These are phyloP conservation scores for Pythium periplocum DNA, from an alignment of 352 stramenopile genomes.

Conservation along the genomic window DNA sequence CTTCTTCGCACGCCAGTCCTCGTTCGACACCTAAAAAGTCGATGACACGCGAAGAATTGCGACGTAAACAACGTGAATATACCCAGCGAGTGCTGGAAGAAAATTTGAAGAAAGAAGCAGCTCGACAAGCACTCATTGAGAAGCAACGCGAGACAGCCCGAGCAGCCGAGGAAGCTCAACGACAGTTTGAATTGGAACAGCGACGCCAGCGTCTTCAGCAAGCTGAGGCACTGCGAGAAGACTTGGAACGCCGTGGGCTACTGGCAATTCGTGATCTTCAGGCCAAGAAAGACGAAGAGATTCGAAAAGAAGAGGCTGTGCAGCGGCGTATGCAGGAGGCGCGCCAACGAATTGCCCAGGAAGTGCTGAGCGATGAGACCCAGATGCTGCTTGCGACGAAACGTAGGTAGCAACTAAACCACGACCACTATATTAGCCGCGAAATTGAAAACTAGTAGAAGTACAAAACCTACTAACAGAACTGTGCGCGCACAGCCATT, in stretches of 20 bases:
- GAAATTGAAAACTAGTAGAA: conserved; percentile 12
- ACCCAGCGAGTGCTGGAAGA: conserved; percentile 32
- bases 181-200: conserved; percentile 25
- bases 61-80: conserved; percentile 33
- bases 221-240: conserved; percentile 25
- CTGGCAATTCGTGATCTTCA: conserved; percentile 37
- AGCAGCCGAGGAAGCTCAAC: conserved; percentile 18
- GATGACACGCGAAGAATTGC: conserved; percentile 22
- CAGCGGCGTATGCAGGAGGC: conserved; percentile 22
- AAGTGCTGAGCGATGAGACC: conserved; percentile 37
- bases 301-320: conserved; percentile 30
- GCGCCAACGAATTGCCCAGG: conserved; percentile 24
- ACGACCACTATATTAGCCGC: conserved; percentile 6
- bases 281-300: conserved; percentile 39
- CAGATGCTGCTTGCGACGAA: conserved; percentile 23
- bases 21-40: not conserved
- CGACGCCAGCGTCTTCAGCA: conserved; percentile 21
- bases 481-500: conserved; percentile 30
- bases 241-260: conserved; percentile 31
- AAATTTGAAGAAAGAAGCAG: conserved; percentile 30
- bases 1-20: no score
- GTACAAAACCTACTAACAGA: conserved; percentile 29
- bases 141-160: conserved; percentile 24
- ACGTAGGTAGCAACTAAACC: conserved; percentile 1
- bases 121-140: conserved; percentile 14